phyloP scores from a whole-genome alignment of 2,329 filamentous ascomycete species.

The Metarhizium robertsii region DNA sequence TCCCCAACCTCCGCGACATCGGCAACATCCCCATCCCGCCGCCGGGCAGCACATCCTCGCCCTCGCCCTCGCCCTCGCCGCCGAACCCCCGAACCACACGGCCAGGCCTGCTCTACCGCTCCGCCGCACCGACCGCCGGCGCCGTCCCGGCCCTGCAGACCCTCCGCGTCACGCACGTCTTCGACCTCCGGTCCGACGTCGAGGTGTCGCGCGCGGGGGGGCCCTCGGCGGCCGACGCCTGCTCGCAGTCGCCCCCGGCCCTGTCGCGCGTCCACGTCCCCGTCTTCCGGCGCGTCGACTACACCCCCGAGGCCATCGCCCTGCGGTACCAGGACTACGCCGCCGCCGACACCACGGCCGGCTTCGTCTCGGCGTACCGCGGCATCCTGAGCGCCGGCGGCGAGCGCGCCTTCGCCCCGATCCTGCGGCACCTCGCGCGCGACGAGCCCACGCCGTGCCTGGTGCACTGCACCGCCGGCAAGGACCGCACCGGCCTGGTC shows the following conservation, averaged over 20 bases:
- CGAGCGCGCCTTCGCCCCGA: constrained; percentile 34
- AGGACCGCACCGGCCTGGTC: constrained; percentile 66
- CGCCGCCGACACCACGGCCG: constrained; percentile 35
- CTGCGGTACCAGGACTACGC: constrained; percentile 52
- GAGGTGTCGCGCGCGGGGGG: constrained; percentile 43
- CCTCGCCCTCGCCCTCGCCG: constrained; percentile 25
- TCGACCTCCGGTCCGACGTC: constrained; percentile 55
- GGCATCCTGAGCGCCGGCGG: constrained; percentile 49
- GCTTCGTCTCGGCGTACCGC: constrained; percentile 55
- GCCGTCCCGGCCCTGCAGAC: constrained; percentile 41
- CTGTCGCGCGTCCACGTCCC: constrained; percentile 47
- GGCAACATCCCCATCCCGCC: constrained; percentile 44
- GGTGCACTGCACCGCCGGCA: constrained; percentile 68
- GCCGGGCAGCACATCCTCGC: constrained; percentile 28
- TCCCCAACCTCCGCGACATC: constrained; percentile 61
- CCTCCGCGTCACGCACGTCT: constrained; percentile 55
- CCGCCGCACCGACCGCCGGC: constrained; percentile 50
- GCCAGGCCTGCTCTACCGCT: constrained; percentile 53
- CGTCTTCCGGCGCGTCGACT: constrained; percentile 54
- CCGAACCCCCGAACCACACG: constrained; percentile 41
- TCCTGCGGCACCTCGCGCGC: constrained; percentile 46
- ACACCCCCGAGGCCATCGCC: constrained; percentile 53
- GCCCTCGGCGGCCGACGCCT: constrained; percentile 13
- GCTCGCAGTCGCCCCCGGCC: constrained; percentile 2
- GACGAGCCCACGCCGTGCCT: constrained; percentile 40